Conservation (phyloP, 352 stramenopile genomes). For the Pythium guiyangense region DNA sequence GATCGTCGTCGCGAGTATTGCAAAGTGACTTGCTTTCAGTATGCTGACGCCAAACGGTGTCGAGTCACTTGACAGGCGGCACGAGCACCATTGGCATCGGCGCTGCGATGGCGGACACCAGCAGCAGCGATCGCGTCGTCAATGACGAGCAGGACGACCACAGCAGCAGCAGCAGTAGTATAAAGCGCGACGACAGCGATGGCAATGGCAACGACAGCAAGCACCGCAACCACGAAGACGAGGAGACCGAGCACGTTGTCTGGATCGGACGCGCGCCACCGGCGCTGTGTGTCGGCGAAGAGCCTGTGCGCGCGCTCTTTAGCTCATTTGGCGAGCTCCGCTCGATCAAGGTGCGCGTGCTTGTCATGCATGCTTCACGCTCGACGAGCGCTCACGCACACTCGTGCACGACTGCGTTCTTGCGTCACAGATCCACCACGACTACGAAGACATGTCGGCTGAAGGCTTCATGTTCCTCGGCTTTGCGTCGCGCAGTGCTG, state of each 20-base stretch:
- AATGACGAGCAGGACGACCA: not conserved
- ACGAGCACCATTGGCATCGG: too few relatives aligned
- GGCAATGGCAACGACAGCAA: too few relatives aligned
- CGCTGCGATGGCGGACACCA: not conserved
- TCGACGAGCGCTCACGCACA: not conserved
- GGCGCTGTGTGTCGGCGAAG: constrained; percentile 51
- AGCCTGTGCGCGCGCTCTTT: constrained; percentile 42
- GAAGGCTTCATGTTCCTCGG: constrained; percentile 71
- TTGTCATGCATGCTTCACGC: too few relatives aligned
- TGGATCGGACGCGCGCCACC: constrained; percentile 56
- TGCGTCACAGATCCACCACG: constrained; percentile 49
- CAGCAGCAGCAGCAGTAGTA: not conserved
- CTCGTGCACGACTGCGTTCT: not conserved
- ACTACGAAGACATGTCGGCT: constrained; percentile 49
- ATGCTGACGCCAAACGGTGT: too few relatives aligned
- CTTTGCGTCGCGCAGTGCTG: constrained; percentile 32
- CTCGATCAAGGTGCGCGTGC: constrained; percentile 29
- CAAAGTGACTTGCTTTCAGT: too few relatives aligned
- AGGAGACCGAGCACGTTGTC: constrained; percentile 17
- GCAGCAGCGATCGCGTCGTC: not conserved
- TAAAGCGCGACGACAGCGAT: too few relatives aligned
- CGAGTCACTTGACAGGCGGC: too few relatives aligned
- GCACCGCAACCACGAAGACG: too few relatives aligned
- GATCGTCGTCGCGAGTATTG: constrained; percentile 7
- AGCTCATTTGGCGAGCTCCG: constrained; percentile 36